Percentiles rank a stretch among this genome's conserved stretches.
Evolutionary conservation across 176 grass and related monocot species (phyloP).

Genomic region (Alloteropsis semialata): DNA sequence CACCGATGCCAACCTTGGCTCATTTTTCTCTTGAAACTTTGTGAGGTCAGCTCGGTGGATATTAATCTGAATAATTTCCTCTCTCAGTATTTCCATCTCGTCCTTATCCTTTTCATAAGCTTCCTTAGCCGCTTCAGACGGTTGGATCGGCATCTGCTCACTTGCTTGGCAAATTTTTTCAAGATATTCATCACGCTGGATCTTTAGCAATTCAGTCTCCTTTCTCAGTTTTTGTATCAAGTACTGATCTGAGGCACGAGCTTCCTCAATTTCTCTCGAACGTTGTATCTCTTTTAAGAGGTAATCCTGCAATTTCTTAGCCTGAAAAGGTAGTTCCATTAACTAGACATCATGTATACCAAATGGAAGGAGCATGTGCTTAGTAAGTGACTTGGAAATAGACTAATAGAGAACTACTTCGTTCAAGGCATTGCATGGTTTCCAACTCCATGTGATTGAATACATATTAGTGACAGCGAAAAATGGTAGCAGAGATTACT

Average conservation of each 20-base stretch:
- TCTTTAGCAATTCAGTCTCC: conserved; percentile 30
- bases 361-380: background rate
- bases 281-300: conserved; percentile 33
- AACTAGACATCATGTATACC: background rate
- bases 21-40: conserved; percentile 28
- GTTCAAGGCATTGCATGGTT: background rate
- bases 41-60: conserved; percentile 24
- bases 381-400: background rate
- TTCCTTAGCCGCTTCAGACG: background rate
- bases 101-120: background rate
- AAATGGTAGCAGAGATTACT: conserved; percentile 23
- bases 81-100: conserved; percentile 24
- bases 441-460: background rate
- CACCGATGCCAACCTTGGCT: conserved; percentile 17
- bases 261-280: conserved; percentile 44
- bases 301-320: conserved; percentile 19
- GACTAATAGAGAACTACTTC: background rate
- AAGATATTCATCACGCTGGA: conserved; percentile 8
- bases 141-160: background rate
- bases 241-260: conserved; percentile 29
- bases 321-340: background rate
- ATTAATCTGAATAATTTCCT: conserved; percentile 11
- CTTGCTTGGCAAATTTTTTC: background rate
- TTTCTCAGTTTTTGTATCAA: conserved; percentile 35
- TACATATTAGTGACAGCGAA: background rate